Evolutionary conservation across 2,329 filamentous ascomycete species (phyloP).

Genomic region (Immersiporthe knoxdaviesiana): DNA sequence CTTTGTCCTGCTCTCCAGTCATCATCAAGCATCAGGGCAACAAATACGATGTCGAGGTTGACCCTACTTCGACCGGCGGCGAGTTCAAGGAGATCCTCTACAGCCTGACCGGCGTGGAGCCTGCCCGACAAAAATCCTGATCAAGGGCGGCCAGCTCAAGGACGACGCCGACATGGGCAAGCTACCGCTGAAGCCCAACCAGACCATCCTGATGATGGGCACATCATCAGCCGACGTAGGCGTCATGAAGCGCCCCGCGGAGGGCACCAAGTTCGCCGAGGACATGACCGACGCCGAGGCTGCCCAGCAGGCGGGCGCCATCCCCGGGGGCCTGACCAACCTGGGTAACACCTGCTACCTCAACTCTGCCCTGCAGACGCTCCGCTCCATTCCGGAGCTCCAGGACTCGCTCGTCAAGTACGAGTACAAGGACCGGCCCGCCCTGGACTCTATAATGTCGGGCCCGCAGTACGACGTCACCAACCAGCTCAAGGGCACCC

Average conservation of each 20-base stretch:
- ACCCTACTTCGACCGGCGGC: conserved; percentile 81
- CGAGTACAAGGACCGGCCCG: conserved; percentile 47
- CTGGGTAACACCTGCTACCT: conserved; percentile 98
- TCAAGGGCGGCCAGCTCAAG: conserved; percentile 94
- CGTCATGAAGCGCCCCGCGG: conserved; percentile 71
- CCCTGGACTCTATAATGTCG: conserved; percentile 32
- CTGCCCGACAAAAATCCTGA: conserved; percentile 93
- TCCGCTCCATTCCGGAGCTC: conserved; percentile 87
- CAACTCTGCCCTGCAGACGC: conserved; percentile 93
- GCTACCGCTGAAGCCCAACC: conserved; percentile 82
- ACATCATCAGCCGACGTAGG: conserved; percentile 71
- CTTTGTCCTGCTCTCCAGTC: conserved; percentile 57
- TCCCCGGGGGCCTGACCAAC: conserved; percentile 85
- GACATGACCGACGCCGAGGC: conserved; percentile 97
- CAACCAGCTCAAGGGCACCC: conserved; percentile 77
- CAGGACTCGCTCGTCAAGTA: conserved; percentile 76
- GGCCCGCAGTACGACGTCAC: conserved; percentile 71
- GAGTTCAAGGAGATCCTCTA: conserved; percentile 95
- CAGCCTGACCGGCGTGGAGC: conserved; percentile 93
- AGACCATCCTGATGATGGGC: conserved; percentile 96
- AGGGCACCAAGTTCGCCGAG: conserved; percentile 86
- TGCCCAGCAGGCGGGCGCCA: conserved; percentile 80
- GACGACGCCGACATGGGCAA: conserved; percentile 87
- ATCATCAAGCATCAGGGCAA: conserved; percentile 95
- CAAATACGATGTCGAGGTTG: conserved; percentile 91